Evolutionary conservation across 1,139 yeast species (phyloP).

Genomic region (Magnusiomyces ingens): DNA sequence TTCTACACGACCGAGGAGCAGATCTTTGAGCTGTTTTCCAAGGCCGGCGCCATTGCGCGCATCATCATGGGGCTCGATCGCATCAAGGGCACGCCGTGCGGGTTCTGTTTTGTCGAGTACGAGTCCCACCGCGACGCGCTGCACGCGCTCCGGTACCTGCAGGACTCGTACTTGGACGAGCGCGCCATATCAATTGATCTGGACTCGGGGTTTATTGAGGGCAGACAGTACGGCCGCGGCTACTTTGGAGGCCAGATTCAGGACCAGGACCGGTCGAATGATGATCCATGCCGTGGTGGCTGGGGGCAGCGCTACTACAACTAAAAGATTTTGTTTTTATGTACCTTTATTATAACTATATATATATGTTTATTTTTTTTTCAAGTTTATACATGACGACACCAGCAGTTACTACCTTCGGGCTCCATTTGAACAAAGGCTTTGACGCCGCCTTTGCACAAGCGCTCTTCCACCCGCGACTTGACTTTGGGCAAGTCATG

Average conservation of each 20-base stretch:
- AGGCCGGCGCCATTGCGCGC: constrained; percentile 59
- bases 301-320: constrained; percentile 35
- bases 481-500: constrained; percentile 59
- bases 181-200: constrained; percentile 73
- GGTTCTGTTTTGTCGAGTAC: constrained; percentile 87
- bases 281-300: constrained; percentile 54
- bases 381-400: constrained; percentile 16
- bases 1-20: constrained; percentile 93
- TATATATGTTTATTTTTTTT: not conserved
- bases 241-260: constrained; percentile 79
- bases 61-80: constrained; percentile 93
- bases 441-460: constrained; percentile 31
- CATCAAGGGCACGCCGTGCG: constrained; percentile 85
- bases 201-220: constrained; percentile 92
- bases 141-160: constrained; percentile 72
- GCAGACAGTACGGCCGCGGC: constrained; percentile 93
- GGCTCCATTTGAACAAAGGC: constrained; percentile 36
- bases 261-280: constrained; percentile 50
- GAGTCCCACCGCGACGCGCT: constrained; percentile 61
- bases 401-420: constrained; percentile 34
- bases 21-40: constrained; percentile 70
- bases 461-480: constrained; percentile 48
- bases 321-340: no score
- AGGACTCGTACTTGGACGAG: constrained; percentile 77
- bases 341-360: no score